Evolutionary conservation across 2,329 filamentous ascomycete genomes (phyloP).

Genomic region (Rosellinia necatrix): DNA sequence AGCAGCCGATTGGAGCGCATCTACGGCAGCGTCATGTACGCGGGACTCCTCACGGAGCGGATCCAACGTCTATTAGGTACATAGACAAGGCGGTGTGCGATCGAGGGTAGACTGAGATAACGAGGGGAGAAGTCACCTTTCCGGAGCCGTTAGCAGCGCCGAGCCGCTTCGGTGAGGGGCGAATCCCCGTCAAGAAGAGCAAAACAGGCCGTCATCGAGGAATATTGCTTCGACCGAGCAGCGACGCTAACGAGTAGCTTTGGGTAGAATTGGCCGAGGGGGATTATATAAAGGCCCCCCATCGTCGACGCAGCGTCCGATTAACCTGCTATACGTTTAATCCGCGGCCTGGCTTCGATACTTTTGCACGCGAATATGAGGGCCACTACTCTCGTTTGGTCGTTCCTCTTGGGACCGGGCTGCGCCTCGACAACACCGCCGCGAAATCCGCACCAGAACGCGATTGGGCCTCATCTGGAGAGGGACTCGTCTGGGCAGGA

Average conservation of each 20-base stretch:
- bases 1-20: constrained; percentile 21
- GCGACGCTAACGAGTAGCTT: background rate
- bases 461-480: constrained; percentile 21
- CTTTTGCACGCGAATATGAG: constrained; percentile 23
- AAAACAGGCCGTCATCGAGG: background rate
- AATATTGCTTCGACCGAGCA: background rate
- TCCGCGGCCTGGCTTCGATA: background rate
- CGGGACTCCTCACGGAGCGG: background rate
- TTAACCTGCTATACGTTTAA: background rate
- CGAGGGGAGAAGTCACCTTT: background rate
- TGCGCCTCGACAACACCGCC: constrained; percentile 28
- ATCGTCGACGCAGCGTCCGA: background rate
- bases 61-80: constrained; percentile 1
- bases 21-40: background rate
- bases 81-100: background rate
- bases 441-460: constrained; percentile 12
- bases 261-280: background rate
- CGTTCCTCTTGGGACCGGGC: constrained; percentile 23
- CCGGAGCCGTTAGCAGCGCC: background rate
- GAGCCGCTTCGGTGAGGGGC: background rate
- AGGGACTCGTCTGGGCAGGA: constrained; percentile 4
- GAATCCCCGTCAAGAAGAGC: background rate
- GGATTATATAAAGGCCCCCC: constrained; percentile 8
- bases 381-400: constrained; percentile 17
- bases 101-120: background rate